Base-by-base conservation (phyloP, 768 basidiomycete genomes). In the Mycena capillaripes region DNA sequence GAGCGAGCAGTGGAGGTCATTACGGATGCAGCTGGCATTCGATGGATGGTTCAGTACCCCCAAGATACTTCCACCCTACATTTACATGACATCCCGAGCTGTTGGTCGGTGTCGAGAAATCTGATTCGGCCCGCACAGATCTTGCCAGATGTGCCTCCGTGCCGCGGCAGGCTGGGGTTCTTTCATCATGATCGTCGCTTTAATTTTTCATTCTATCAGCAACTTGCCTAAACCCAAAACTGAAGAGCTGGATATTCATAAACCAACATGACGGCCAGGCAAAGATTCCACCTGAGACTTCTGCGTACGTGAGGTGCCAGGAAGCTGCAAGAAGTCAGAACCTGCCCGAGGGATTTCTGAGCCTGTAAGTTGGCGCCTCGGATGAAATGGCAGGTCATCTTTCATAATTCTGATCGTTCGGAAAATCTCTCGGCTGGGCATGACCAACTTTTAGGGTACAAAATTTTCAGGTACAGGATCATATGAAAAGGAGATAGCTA, bases 311-410 rank as follows among this genome's bases (percentile, higher is more conserved):
- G 14, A 17, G 42, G 42, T 69, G 59, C 32, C 48, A 44, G 38
- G 53, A 74, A 53, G 60, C 21, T 32, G 53, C 21, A 21, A 65
- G 69, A 74, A 74, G 69, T n/a, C 52, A 40, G 62, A 74, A 71
- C 60, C 53, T 25, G 44, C 46, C 48, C 25, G 61, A 42, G 44
- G 44, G 36, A 25, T 62, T 68, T 55, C 55, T 6, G 70, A 52
- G 70, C 74, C 74, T 58, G 59, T 50, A 72, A 69, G 36, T 72
- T 53, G 74, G 74, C 73, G 73, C 67, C 34, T 62, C 73, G 70
- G 69, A 64, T 10, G 66, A 63, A 69, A 59, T 69, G 72, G 40
- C 46, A 60, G 67, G 61, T 42, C 59, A 50, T 56, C 38, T 65
- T 57, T 10, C 59, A 44, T 61, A 42, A 38, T 58, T 66, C 62